Base-by-base conservation (phyloP, 768 basidiomycete species). In the Auricularia sp. region DNA sequence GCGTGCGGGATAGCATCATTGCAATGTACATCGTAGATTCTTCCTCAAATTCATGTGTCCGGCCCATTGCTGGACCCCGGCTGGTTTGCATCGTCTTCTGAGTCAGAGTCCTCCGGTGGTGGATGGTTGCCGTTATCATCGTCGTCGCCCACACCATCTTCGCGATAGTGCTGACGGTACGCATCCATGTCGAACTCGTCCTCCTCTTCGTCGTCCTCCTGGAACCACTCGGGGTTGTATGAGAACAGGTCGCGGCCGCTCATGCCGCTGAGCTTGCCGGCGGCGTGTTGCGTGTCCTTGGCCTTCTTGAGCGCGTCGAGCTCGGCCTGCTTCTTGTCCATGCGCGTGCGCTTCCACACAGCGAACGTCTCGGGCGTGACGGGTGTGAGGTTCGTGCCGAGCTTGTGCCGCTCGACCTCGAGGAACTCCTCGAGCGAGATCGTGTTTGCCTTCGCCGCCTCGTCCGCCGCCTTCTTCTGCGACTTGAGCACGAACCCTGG, bases 341-440 rank as follows among this genome's bases (percentile, higher is more conserved):
- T 82, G 44, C 97, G 79, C 47, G 89, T 98, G 79, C 88, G 88
- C 78, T 98, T 98, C 97, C 97, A 99, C 61, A 83, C 78, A 0
- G 92, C 90, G 72, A 99, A 99, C 1, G 87, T 79, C 72, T 99
- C 97, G 0, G 81, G 84, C 1, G 94, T 98, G 3, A 98, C 93
- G 1, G 95, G 96, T 14, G 97, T 99, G 56, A 98, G 78, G 70
- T 90, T 91, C 14, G 84, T 36, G 35, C 93, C 92, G 29, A 99
- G 81, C 82, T 97, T 98, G 77, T 98, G 96, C 64, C 97, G 87
- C 87, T 98, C 96, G 61, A 93, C 92, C 77, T 99, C 97, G 64
- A 99, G 74, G 79, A 99, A 99, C 69, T 98, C 97, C 73, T 98
- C 97, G 44, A 99, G 69, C 68, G 91, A 93, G 72, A 99, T 98